Conservation (phyloP, 805 yeast species). For the Saccharomycopsis oosterbeekiorum region DNA sequence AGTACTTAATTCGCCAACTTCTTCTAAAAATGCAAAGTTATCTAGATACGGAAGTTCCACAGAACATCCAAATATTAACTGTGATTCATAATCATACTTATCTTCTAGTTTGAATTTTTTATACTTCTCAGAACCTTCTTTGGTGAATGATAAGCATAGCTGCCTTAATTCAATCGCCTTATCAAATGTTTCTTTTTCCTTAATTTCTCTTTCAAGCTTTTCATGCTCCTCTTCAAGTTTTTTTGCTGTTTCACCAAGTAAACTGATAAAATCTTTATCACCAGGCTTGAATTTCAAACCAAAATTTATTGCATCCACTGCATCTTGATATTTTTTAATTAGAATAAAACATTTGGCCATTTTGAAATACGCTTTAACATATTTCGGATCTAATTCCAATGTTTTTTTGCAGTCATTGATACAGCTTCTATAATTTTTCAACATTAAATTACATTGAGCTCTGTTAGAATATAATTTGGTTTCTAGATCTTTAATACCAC, state of each 20-base stretch:
- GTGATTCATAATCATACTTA: conserved; percentile 59
- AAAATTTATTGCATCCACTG: conserved; percentile 52
- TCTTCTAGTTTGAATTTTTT: conserved; percentile 45
- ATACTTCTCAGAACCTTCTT: conserved; percentile 26
- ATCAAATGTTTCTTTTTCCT: conserved; percentile 34
- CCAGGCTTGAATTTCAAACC: conserved; percentile 53
- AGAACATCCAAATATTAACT: conserved; percentile 72
- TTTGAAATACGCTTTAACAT: conserved; percentile 77
- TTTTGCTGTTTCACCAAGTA: conserved; percentile 33
- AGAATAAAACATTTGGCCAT: conserved; percentile 72
- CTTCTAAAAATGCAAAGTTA: conserved; percentile 75
- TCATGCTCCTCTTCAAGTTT: conserved; percentile 28
- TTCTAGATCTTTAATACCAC: conserved; percentile 45
- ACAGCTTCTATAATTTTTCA: conserved; percentile 76
- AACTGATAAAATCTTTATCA: conserved; percentile 43
- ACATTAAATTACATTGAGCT: conserved; percentile 84
- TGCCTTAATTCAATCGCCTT: conserved; percentile 57
- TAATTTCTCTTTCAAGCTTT: conserved; percentile 26
- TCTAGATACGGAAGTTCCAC: conserved; percentile 73
- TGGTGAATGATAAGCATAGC: conserved; percentile 38
- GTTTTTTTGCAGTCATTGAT: conserved; percentile 78
- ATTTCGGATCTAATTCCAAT: conserved; percentile 52
- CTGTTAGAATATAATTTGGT: conserved; percentile 66
- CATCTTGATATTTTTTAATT: conserved; percentile 63
- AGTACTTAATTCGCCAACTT: conserved; percentile 62